Base-by-base conservation (phyloP, 2,329 filamentous ascomycete genomes). In the Ascosphaera apis region DNA sequence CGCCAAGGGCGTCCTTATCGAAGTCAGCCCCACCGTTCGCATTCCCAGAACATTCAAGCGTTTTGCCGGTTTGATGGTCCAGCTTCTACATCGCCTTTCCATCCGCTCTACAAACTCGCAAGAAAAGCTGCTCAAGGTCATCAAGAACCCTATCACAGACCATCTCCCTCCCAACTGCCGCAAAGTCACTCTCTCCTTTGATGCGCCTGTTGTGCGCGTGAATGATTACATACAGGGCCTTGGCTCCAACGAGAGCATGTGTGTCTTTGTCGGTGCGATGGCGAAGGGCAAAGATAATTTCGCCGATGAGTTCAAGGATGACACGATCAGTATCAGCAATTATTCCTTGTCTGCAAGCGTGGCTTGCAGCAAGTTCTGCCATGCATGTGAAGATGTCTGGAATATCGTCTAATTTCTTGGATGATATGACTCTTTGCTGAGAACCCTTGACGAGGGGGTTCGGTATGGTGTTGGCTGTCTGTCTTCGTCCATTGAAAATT, bases 41-140 rank as follows among this genome's bases (percentile, higher is more conserved):
- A 95, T 98, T 45, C 88, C 88, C 35, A 76, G 88, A 57, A 98
- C 88, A 1, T 98, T 98, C 61, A 98, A 98, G 67, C 83, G 88
- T 30, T 98, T 98, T 50, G 88, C 88, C 33, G 88, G 88, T 60
- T 65, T 98, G 41, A 98, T 98, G 88, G 88, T 98, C 37, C 88
- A 98, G 61, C 68, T 98, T 27, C 72, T 98, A 32, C 88, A 98
- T 58, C 78, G 84, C 40, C 72, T 95, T 31, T 91, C 86, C 31
- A 98, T 98, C 51, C 77, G 88, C 44, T 93, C 86, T 28, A 91
- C 86, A 44, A 91, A 86, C 45, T 95, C 86, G 3, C 83, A 93
- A 53, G 88, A 98, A 60, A 98, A 95, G 62, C 72, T 98, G 17
- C 67, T 98, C 40, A 86, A 88, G 47, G 88, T 98, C 47, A 93